phyloP scores from a whole-genome alignment of 176 grass and related monocot genomes.

The Tillandsia leiboldiana region DNA sequence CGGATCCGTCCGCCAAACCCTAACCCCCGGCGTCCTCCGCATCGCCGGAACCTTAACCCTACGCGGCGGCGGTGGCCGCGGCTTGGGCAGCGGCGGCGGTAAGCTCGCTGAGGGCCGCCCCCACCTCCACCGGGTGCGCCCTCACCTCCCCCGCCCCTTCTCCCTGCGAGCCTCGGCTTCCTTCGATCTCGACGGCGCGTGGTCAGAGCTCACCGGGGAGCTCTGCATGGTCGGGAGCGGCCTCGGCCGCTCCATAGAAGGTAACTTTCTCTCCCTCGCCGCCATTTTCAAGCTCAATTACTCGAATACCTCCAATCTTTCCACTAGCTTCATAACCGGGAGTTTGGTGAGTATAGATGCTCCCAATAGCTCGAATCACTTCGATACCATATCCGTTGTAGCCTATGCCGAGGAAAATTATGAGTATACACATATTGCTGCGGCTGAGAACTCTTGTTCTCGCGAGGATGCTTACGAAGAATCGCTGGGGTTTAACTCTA shows the following conservation, averaged over 20 bases:
- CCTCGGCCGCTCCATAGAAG: slow-evolving; percentile 26
- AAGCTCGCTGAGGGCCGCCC: slow-evolving; percentile 20
- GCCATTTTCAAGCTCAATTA: slow-evolving; percentile 47
- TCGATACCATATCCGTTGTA: slow-evolving; percentile 45
- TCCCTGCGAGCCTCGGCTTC: slow-evolving; percentile 20
- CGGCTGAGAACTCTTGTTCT: slow-evolving; percentile 48
- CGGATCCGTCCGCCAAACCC: slow-evolving; percentile 31
- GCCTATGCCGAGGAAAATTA: slow-evolving; percentile 50
- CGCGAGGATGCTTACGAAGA: slow-evolving; percentile 12
- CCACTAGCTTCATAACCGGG: slow-evolving; percentile 40
- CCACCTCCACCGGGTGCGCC: slow-evolving; percentile 20
- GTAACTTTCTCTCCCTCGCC: slow-evolving; percentile 25
- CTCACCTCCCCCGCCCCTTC: slow-evolving; percentile 30
- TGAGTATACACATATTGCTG: slow-evolving; percentile 29
- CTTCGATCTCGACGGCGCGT: slow-evolving; percentile 63
- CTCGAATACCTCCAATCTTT: slow-evolving; percentile 37
- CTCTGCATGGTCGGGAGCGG: slow-evolving; percentile 81
- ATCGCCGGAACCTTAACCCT: slow-evolving; percentile 50
- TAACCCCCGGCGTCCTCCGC: slow-evolving; percentile 31
- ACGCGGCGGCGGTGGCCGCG: slow-evolving; percentile 13
- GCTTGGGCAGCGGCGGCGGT: neutral
- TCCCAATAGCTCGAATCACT: neutral
- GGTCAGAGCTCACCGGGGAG: slow-evolving; percentile 38
- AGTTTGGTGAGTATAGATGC: slow-evolving; percentile 33
- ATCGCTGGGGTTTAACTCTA: slow-evolving; percentile 32